Evolutionary conservation across 2,329 filamentous ascomycete genomes (phyloP).

Genomic region (Sclerotinia minor): DNA sequence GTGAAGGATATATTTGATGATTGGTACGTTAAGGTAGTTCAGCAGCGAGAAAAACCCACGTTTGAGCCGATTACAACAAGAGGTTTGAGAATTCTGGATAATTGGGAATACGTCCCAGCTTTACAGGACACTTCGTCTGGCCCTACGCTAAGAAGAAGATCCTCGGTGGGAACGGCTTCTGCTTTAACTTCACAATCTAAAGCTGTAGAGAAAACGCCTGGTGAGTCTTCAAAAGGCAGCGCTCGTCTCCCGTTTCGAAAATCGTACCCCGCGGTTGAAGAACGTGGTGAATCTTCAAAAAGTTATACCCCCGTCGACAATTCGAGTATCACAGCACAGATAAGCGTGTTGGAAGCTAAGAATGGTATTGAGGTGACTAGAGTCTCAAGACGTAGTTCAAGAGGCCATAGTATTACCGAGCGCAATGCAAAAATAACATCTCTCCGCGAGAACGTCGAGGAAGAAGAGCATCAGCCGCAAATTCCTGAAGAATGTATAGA

Average conservation of each 20-base stretch:
- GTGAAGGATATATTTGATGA: background rate
- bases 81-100: background rate
- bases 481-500: background rate
- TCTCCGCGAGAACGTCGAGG: background rate
- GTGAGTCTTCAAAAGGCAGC: background rate
- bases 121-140: background rate
- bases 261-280: background rate
- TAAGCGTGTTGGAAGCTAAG: background rate
- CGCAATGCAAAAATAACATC: too few relatives aligned
- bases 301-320: background rate
- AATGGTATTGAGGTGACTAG: background rate
- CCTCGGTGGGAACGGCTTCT: too few relatives aligned
- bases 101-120: background rate
- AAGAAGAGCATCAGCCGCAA: background rate
- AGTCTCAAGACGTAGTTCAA: too few relatives aligned
- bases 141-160: background rate
- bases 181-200: too few relatives aligned
- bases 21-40: background rate
- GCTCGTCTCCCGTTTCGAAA: too few relatives aligned
- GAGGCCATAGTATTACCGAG: too few relatives aligned
- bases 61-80: background rate
- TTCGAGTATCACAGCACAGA: background rate
- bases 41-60: too few relatives aligned
- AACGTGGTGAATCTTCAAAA: background rate
- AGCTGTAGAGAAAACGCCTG: background rate